Base-by-base conservation (phyloP, 495 filamentous ascomycete genomes). In the Xylaria castorea region DNA sequence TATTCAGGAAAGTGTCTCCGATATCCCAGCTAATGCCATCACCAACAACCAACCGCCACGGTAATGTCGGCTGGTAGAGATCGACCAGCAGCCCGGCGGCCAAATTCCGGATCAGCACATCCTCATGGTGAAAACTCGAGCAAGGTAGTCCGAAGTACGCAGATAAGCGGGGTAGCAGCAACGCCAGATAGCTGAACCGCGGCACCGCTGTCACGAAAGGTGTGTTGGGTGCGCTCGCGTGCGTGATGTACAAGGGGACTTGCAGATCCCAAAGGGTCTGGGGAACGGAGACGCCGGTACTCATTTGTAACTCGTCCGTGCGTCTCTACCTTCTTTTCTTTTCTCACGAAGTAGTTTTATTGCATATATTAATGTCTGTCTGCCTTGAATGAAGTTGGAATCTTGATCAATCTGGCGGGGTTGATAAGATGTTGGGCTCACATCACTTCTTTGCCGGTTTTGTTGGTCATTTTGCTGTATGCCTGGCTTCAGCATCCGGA, bases 1-100 rank as follows among this genome's bases (percentile, higher is more conserved):
- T 92, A 76, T 99, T 97, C 73, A 97, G 93, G 79, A 94, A 98
- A 0, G 94, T 92, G 79, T 98, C 96, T 69, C 92, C 90, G 22
- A 88, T 97, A 72, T 97, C 91, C 73, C 90, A 92, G 74, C 94
- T 87, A 62, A 77, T 75, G 60, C 85, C 87, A 68, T 86, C 85
- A 20, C 80, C 75, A 8, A 95, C 87, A 2, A 84, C 85, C 63
- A 99, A 80, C 22, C 85, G 86, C 96, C 96, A 99, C 3, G 96
- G 94, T 30, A 95, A 80, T 25, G 73, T 55, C 11, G 76, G 70
- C 27, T 88, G 85, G 70, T 87, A 97, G 16, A 98, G 88, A 80
- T 99, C 96, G 78, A 92, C 93, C 36, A 98, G 87, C 27, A 99
- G 86, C 11, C 97, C 96, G 40, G 95, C 82, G 2, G 95, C 92